A percentile compares a stretch with the other conserved stretches of the same genome.
These are phyloP conservation scores for Pseudopithomyces chartarum DNA, from an alignment of 2,329 filamentous ascomycete genomes.

Conservation along the genomic window DNA sequence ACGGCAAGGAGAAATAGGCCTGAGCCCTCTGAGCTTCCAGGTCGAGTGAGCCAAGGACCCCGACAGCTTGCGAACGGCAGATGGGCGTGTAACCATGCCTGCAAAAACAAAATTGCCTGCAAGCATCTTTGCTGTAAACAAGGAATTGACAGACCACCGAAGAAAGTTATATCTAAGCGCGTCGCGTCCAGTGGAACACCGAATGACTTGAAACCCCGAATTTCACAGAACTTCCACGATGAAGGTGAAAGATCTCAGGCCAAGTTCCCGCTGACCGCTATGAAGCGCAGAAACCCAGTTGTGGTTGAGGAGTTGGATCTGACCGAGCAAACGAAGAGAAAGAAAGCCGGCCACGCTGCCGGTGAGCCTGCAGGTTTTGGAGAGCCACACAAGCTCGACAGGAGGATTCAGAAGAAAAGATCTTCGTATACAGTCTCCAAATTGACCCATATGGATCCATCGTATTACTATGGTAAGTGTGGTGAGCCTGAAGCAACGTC, in stretches of 20 bases:
- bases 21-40: conserved; percentile 8
- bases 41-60: conserved; percentile 44
- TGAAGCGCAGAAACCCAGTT: conserved; percentile 30
- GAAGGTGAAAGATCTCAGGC: conserved; percentile 28
- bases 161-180: conserved; percentile 43
- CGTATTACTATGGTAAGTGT: conserved; percentile 30
- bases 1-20: conserved; percentile 22
- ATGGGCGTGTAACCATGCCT: conserved; percentile 75
- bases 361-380: conserved; percentile 25
- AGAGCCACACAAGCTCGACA: conserved; percentile 32
- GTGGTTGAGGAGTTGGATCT: conserved; percentile 38
- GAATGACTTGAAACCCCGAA: not conserved
- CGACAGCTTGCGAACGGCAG: conserved; percentile 68
- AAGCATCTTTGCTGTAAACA: conserved; percentile 76
- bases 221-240: not conserved
- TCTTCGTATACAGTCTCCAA: conserved; percentile 25
- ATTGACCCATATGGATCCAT: conserved; percentile 33
- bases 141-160: conserved; percentile 68
- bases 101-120: conserved; percentile 66
- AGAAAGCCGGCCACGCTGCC: conserved; percentile 19
- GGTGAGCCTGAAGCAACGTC: conserved; percentile 30
- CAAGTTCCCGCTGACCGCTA: conserved; percentile 31
- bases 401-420: conserved; percentile 26
- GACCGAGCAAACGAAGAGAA: conserved; percentile 37
- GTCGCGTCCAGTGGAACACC: conserved; percentile 12